phyloP scores from a whole-genome alignment of 1,139 yeast genomes.

The Debaryomyces robertsiae region DNA sequence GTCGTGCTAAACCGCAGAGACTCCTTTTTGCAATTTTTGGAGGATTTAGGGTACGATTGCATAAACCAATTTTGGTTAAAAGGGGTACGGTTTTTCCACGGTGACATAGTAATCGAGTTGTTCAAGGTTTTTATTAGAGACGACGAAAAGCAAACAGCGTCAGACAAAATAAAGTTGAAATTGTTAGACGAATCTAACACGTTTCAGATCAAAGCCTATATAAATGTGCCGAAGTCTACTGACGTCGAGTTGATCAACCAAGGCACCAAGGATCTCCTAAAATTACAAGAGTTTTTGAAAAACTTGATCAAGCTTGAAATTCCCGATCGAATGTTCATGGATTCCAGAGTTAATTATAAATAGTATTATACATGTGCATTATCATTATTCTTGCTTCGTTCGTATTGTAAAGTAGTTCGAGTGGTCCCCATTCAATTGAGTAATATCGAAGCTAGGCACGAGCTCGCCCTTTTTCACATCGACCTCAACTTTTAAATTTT shows the following conservation, averaged over 20 bases:
- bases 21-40: constrained; percentile 52
- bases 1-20: constrained; percentile 25
- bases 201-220: constrained; percentile 65
- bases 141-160: constrained; percentile 28
- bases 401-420: constrained; percentile 16
- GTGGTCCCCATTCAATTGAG: constrained; percentile 10
- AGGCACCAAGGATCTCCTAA: constrained; percentile 64
- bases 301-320: constrained; percentile 68
- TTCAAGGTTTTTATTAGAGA: constrained; percentile 52
- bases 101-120: constrained; percentile 62
- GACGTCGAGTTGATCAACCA: constrained; percentile 72
- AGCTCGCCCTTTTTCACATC: constrained; percentile 34
- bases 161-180: constrained; percentile 36
- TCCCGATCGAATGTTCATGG: constrained; percentile 83
- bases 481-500: constrained; percentile 19
- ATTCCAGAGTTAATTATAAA: constrained; percentile 54
- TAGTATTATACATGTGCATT: constrained; percentile 8
- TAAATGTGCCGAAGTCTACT: constrained; percentile 70
- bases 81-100: constrained; percentile 67
- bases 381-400: constrained; percentile 5
- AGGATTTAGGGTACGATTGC: constrained; percentile 70
- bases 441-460: constrained; percentile 13
- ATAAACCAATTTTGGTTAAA: constrained; percentile 67
- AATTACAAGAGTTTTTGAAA: constrained; percentile 62
- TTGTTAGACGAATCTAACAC: constrained; percentile 58